Evolutionary conservation across 257 asterid genomes (phyloP), one percentile per base, ranked within the genome.

Genomic region (Prunella vulgaris): DNA sequence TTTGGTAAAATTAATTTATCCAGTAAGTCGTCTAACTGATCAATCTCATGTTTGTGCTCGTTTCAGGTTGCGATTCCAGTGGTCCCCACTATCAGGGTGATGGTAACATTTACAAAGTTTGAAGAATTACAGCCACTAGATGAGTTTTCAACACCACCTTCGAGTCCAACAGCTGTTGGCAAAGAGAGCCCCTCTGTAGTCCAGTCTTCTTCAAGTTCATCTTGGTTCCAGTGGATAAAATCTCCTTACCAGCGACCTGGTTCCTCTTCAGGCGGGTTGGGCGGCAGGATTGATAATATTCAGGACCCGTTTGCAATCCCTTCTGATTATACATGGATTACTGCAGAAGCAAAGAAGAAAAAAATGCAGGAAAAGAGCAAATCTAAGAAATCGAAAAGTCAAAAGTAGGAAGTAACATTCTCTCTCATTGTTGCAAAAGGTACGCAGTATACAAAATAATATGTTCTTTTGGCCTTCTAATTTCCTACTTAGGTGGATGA

Each of bases 151-250:
- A 90, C 97, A 6, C 97, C 98, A 33, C 98, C 98, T 53, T 83
- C 97, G 14, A 89, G 97, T 25, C 96, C 97, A 66, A 77, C 85
- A 25, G 75, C 79, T 21, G 74, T 79, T 5, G 80, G 77, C 72
- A 79, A 49, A 70, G 97, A 88, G 69, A 88, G 87, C 83, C 83
- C 95, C 4, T 14, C 80, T 8, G 69, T 74, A 66, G 12, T 18
- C 37, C 88, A 79, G 73, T 13, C 95, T 12, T 13, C 95, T 12
- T 79, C 96, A 6, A 81, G 71, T 71, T 80, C 97, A 5, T 90
- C 99, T 22, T 90, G 99, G 97, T 90, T 93, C 82, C 96, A 88
- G 77, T 93, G 97, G 97, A 86, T 88, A 69, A 93, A 90, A 81
- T 67, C 93, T 72, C 90, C 97, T 0, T 90, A 90, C 74, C 88